A percentile compares a stretch with the other conserved stretches of the same genome.
Evolutionary conservation across 2,329 filamentous ascomycete species (phyloP).

Genomic region (Acrocalymma vagum): DNA sequence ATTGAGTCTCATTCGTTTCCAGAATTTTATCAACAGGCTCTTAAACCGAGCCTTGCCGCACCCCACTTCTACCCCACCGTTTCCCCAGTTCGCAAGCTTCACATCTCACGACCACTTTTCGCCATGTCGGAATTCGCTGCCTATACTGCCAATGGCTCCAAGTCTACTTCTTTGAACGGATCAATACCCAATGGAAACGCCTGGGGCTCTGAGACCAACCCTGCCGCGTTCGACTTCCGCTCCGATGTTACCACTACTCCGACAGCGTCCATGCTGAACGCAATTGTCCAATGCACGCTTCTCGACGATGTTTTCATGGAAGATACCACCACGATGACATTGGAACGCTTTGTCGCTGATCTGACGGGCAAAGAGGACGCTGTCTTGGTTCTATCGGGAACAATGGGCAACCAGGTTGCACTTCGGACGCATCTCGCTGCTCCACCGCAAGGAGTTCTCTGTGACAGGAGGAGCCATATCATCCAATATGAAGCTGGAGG

Average conservation of each 20-base stretch:
- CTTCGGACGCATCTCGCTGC: conserved; percentile 79
- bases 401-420: conserved; percentile 92
- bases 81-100: conserved; percentile 17
- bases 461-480: conserved; percentile 82
- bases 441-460: conserved; percentile 82
- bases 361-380: conserved; percentile 79
- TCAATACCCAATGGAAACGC: conserved; percentile 30
- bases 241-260: conserved; percentile 53
- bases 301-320: conserved; percentile 86
- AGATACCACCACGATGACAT: conserved; percentile 77
- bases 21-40: conserved; percentile 21
- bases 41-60: conserved; percentile 11
- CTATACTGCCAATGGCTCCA: conserved; percentile 39
- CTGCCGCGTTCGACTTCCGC: conserved; percentile 65
- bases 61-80: conserved; percentile 15
- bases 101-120: conserved; percentile 22
- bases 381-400: conserved; percentile 86
- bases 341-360: conserved; percentile 77
- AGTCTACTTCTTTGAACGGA: conserved; percentile 19
- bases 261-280: conserved; percentile 76
- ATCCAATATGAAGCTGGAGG: conserved; percentile 74
- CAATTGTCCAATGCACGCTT: conserved; percentile 77
- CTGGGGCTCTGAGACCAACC: conserved; percentile 55
- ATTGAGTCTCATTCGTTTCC: conserved; percentile 37
- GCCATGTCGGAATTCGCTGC: conserved; percentile 42